phyloP scores from a whole-genome alignment of 2,329 filamentous ascomycete genomes.

The Stemphylium lycopersici region DNA sequence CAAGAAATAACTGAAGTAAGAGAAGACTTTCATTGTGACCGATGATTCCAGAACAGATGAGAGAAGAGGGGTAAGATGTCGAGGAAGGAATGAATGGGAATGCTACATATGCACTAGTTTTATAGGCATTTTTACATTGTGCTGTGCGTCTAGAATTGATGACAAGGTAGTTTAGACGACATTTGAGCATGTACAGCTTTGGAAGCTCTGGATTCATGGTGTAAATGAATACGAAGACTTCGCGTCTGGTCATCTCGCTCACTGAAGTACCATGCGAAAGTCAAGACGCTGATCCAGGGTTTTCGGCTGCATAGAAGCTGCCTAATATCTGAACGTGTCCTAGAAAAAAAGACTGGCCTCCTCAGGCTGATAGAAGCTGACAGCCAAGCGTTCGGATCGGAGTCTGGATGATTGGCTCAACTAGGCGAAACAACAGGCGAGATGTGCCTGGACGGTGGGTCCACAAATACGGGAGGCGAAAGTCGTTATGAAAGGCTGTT shows the following conservation, averaged over 20 bases:
- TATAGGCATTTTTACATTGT: neutral
- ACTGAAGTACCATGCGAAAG: constrained; percentile 7
- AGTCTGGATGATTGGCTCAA: constrained; percentile 23
- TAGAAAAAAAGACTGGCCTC: neutral
- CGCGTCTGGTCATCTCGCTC: constrained; percentile 4
- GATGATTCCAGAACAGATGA: neutral
- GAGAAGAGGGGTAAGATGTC: neutral
- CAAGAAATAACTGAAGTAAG: constrained; percentile 27
- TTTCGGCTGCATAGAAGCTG: constrained; percentile 18
- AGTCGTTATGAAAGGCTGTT: constrained; percentile 14
- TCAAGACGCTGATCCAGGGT: neutral
- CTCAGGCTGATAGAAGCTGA: constrained; percentile 29
- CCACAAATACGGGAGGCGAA: constrained; percentile 25
- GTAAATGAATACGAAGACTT: constrained; percentile 30
- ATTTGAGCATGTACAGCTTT: neutral
- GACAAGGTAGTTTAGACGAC: constrained; percentile 3
- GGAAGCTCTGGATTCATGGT: neutral
- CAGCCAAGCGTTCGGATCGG: constrained; percentile 16
- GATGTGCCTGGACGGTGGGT: constrained; percentile 6
- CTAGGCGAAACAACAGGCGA: constrained; percentile 7
- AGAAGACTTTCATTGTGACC: constrained; percentile 13
- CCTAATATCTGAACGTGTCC: neutral
- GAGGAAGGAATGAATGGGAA: neutral
- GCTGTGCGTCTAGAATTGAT: too few relatives aligned
- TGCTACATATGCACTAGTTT: neutral